Percentiles rank a stretch among this genome's conserved stretches.
Conservation (phyloP, 768 basidiomycete species). For the Neoboletus brunneissimus region DNA sequence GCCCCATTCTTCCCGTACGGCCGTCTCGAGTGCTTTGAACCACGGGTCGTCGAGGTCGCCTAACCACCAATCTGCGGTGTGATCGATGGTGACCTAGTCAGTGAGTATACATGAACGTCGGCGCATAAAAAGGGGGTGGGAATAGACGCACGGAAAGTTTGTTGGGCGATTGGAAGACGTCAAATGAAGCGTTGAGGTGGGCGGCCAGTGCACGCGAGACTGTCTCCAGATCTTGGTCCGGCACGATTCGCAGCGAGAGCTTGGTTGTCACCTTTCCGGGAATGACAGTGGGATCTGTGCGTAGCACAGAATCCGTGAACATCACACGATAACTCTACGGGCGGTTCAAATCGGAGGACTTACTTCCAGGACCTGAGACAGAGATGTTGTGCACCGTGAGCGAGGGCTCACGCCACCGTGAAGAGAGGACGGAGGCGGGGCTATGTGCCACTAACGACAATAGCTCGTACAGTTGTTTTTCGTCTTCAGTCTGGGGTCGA, state of each 20-base stretch:
- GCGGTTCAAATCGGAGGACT: slow-evolving; percentile 18
- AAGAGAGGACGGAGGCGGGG: slow-evolving; percentile 64
- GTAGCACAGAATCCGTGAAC: background rate
- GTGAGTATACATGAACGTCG: background rate
- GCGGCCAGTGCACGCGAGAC: slow-evolving; percentile 60
- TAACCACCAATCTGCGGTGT: slow-evolving; percentile 95
- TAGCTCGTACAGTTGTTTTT: slow-evolving; percentile 63
- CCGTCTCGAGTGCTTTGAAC: slow-evolving; percentile 82
- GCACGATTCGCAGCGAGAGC: slow-evolving; percentile 89
- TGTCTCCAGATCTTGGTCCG: slow-evolving; percentile 79
- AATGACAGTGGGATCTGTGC: slow-evolving; percentile 80
- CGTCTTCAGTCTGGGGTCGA: slow-evolving; percentile 61
- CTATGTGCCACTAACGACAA: slow-evolving; percentile 67
- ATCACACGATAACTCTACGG: background rate
- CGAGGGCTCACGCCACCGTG: slow-evolving; percentile 88
- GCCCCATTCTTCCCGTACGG: slow-evolving; percentile 86
- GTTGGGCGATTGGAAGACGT: slow-evolving; percentile 63
- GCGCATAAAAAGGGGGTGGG: background rate
- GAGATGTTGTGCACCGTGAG: slow-evolving; percentile 85
- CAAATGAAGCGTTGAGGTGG: slow-evolving; percentile 60
- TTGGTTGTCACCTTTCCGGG: slow-evolving; percentile 81
- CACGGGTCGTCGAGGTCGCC: slow-evolving; percentile 81
- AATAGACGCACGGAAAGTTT: slow-evolving; percentile 51
- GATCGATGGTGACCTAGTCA: slow-evolving; percentile 68
- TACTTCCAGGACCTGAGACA: slow-evolving; percentile 79